Percentiles rank a stretch among this genome's conserved stretches.
phyloP scores from a whole-genome alignment of 2,329 filamentous ascomycete species.

The Chaetomiaceae sp. region DNA sequence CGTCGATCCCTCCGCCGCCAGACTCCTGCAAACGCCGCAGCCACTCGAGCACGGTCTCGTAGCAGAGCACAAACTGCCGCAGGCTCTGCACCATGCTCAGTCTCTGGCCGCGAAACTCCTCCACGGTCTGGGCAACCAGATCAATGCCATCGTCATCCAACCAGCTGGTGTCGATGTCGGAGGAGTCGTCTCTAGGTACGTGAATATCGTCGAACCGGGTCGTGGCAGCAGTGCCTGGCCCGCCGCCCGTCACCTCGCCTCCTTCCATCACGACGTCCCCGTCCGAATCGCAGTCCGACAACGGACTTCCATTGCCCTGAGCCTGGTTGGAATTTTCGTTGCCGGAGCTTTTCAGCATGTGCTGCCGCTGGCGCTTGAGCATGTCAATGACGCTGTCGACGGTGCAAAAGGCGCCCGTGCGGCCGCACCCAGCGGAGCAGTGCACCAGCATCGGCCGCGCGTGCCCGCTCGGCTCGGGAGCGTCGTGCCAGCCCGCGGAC shows the following conservation, averaged over 20 bases:
- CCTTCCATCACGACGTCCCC: slow-evolving; percentile 42
- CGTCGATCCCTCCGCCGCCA: not conserved
- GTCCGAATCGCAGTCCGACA: slow-evolving; percentile 31
- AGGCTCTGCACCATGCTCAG: slow-evolving; percentile 96
- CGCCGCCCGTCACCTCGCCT: not conserved
- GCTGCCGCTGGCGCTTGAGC: slow-evolving; percentile 73
- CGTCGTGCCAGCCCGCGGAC: slow-evolving; percentile 46
- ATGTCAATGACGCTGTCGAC: slow-evolving; percentile 95
- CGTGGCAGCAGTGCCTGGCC: no score
- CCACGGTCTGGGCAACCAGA: slow-evolving; percentile 78
- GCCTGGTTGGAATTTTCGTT: slow-evolving; percentile 25
- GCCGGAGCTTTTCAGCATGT: slow-evolving; percentile 17
- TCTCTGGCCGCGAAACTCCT: slow-evolving; percentile 82
- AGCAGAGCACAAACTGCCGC: slow-evolving; percentile 90
- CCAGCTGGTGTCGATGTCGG: slow-evolving; percentile 53
- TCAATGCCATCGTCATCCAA: slow-evolving; percentile 66
- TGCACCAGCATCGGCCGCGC: slow-evolving; percentile 79
- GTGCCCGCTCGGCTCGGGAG: slow-evolving; percentile 49
- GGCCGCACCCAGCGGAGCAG: slow-evolving; percentile 91
- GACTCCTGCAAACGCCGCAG: slow-evolving; percentile 46
- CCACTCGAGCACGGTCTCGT: slow-evolving; percentile 93
- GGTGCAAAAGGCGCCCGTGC: slow-evolving; percentile 93
- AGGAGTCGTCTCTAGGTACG: no score
- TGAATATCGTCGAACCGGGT: no score
- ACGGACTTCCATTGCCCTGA: not conserved